A percentile compares a stretch with the other conserved stretches of the same genome.
phyloP scores from a whole-genome alignment of 306 rosid genomes.

The Medicago lupulina region DNA sequence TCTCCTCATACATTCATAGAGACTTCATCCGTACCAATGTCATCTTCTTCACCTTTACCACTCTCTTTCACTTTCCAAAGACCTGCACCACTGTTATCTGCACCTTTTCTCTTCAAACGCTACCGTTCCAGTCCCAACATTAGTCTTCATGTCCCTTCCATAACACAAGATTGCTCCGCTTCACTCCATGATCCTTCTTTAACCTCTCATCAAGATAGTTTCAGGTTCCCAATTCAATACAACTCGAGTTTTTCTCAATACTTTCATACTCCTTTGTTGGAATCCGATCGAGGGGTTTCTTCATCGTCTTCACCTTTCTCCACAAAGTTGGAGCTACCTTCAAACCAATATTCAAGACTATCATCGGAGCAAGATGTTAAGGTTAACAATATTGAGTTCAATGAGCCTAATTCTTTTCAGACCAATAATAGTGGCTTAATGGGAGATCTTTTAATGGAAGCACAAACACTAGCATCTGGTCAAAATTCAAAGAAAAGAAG shows the following conservation, averaged over 20 bases:
- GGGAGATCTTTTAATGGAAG: conserved; percentile 67
- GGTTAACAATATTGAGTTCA: conserved; percentile 40
- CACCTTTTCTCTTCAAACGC: conserved; percentile 58
- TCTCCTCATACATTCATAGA: conserved; percentile 43
- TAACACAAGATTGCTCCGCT: conserved; percentile 10
- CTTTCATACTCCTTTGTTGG: conserved; percentile 50
- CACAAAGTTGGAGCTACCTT: conserved; percentile 67
- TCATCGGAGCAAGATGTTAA: conserved; percentile 42
- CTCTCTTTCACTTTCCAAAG: conserved; percentile 69
- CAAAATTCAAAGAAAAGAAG: conserved; percentile 46
- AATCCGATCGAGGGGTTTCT: conserved; percentile 39
- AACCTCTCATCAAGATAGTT: conserved; percentile 37
- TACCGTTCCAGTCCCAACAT: conserved; percentile 42
- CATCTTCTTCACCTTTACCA: conserved; percentile 41
- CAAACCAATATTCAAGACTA: conserved; percentile 62
- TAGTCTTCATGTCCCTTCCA: too few relatives aligned
- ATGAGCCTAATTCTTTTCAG: conserved; percentile 37
- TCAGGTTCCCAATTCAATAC: conserved; percentile 53
- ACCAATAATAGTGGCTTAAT: conserved; percentile 43
- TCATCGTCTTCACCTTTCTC: conserved; percentile 33
- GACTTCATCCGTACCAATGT: conserved; percentile 23
- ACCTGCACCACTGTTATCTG: conserved; percentile 55
- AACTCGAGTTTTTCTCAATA: conserved; percentile 46
- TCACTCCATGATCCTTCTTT: conserved; percentile 14
- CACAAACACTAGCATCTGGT: conserved; percentile 51